Evolutionary conservation across 1,284 basidiomycete species (phyloP).

Genomic region (Boletus hoseneyae): DNA sequence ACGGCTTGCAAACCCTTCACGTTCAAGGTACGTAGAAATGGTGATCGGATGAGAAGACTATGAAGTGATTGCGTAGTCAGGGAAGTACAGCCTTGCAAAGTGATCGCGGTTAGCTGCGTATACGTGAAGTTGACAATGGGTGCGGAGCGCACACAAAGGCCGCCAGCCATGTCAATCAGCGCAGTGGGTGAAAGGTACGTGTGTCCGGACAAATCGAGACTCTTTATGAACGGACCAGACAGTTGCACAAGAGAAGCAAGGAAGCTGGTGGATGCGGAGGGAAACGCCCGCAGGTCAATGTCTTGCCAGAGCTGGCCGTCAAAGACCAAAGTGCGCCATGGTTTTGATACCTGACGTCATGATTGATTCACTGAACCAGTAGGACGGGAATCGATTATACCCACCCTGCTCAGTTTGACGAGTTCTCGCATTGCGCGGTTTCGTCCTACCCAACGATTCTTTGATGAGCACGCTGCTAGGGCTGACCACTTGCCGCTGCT

Average conservation of each 20-base stretch:
- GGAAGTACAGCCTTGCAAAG: conserved; percentile 70
- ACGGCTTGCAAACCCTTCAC: conserved; percentile 70
- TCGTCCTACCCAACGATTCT: conserved; percentile 67
- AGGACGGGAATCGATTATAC: conserved; percentile 31
- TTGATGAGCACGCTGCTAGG: conserved; percentile 51
- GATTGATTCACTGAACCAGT: conserved; percentile 10
- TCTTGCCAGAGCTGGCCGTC: conserved; percentile 86
- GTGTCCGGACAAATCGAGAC: conserved; percentile 68
- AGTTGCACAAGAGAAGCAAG: conserved; percentile 48
- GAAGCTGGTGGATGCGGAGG: conserved; percentile 48
- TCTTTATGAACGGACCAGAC: conserved; percentile 65
- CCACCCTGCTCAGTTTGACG: conserved; percentile 75
- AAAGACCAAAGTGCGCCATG: conserved; percentile 75
- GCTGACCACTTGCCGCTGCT: conserved; percentile 53
- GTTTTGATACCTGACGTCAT: conserved; percentile 67
- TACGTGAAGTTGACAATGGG: conserved; percentile 37
- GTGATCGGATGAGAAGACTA: conserved; percentile 67
- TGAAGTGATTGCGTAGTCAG: conserved; percentile 67
- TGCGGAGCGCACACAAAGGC: conserved; percentile 45
- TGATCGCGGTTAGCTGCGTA: conserved; percentile 67
- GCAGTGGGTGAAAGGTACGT: conserved; percentile 47
- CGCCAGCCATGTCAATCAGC: conserved; percentile 50
- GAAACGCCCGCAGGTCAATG: conserved; percentile 60
- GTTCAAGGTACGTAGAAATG: conserved; percentile 54
- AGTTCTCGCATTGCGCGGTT: conserved; percentile 74